Base-by-base conservation (phyloP, 208 protist genomes). In the Leishmania aethiopica region DNA sequence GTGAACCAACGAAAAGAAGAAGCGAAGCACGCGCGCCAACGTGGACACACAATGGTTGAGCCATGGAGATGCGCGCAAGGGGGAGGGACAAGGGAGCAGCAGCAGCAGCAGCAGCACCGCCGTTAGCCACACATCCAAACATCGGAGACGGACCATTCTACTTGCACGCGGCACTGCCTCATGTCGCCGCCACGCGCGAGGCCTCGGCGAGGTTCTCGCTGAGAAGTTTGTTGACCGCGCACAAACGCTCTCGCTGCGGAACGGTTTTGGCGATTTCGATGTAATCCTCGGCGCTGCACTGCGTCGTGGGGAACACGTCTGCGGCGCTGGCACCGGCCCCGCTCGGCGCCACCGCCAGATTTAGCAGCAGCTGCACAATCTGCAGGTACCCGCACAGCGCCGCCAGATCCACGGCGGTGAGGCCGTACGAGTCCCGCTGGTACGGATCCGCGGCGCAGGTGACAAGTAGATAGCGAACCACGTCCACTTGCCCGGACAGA, bases 371-470 rank as follows among this genome's bases (percentile, higher is more conserved):
- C 40, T 64, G 82, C 40, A 97, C 88, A 64, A 95, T 79, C 1
- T 82, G 55, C 64, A 90, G 75, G 71, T 95, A 87, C 47, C 94
- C 94, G 79, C 78, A 92, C 47, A 91, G 72, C 51, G 92, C 92
- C n/a, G 94, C 94, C 37, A 97, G 82, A 75, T 97, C 94, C 45
- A 91, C 78, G 55, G 90, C 94, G 37, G 87, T 89, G 51, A 92
- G 81, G 78, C 89, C 90, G 66, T 89, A 60, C n/a, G 53, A 73
- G 77, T 97, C 94, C 19, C 70, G 77, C 40, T 82, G 75, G 57
- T 80, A 83, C 40, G 92, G 66, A 78, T 90, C 84, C 37, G 92
- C 89, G n/a, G 83, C 89, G 72, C 86, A 91, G 15, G 88, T 86
- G 35, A 85, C 77, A 32, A 97, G 42, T n/a, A 97, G 78, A 82